Base-by-base conservation (phyloP, 495 filamentous ascomycete species). In the Hyphodiscus hymeniophilus region DNA sequence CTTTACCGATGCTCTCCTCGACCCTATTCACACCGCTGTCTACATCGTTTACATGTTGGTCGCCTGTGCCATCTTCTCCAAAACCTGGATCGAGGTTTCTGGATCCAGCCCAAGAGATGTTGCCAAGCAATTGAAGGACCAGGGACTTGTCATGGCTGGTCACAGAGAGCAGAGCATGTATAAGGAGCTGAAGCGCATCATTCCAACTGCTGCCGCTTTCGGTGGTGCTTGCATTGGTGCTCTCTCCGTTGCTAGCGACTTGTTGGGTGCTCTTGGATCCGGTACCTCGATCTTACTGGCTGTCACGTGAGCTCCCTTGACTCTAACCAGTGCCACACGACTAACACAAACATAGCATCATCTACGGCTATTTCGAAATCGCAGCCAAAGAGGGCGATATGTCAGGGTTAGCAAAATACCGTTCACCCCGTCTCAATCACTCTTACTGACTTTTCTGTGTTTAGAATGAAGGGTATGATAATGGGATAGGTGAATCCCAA, bases 121-220 rank as follows among this genome's bases (percentile, higher is more conserved):
- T 53, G 94, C 94, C 55, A 99, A 99, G 82, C 94, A 99, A 72
- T 80, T 99, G 62, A 99, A 99, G 81, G 94, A 97, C 63, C 91
- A 96, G 70, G 91, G 94, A 60, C 82, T 99, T 41, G 89, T 97
- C 59, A 99, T 99, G 94, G 92, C 94, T 59, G 94, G 94, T 54
- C 94, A 99, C 72, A 82, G 94, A 71, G 94, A 99, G 70, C 89
- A 96, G 77, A 94, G 87, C 77, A 97, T 97, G 94, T 99, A 99
- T 80, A 94, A 92, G 79, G 94, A 99, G 66, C 77, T 99, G 46
- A 99, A 99, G 84, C 81, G 94, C 57, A 89, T 99, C 57, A 99
- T 99, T 51, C 94, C 94, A 49, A 95, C 91, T 36, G 94, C 94
- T 45, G 94, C 94, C 53, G 92, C 94, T 50, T 99, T 99, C 59